phyloP scores from a whole-genome alignment of 1,284 basidiomycete species.

The Naganishia albida region DNA sequence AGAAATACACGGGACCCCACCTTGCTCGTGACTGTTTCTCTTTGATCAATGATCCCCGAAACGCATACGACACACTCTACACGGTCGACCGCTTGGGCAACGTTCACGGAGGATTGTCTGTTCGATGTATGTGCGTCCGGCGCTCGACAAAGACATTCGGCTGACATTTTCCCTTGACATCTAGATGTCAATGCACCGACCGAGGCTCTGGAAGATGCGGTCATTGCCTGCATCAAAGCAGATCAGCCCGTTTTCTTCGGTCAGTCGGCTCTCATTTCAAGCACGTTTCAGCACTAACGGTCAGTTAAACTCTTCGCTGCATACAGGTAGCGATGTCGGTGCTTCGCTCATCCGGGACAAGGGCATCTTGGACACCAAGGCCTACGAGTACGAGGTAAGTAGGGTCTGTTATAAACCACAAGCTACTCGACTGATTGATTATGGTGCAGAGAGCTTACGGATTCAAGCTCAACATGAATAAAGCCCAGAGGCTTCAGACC shows the following conservation, averaged over 20 bases:
- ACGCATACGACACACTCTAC: slow-evolving; percentile 79
- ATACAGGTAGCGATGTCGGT: slow-evolving; percentile 61
- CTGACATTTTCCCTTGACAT: slow-evolving; percentile 10
- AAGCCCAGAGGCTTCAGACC: slow-evolving; percentile 71
- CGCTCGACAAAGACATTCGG: background rate
- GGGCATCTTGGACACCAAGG: slow-evolving; percentile 82
- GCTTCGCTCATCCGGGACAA: slow-evolving; percentile 68
- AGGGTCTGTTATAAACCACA: background rate
- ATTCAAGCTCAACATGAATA: slow-evolving; percentile 64
- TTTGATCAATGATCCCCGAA: slow-evolving; percentile 91
- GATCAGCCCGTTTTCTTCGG: slow-evolving; percentile 93
- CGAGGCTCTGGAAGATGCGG: slow-evolving; percentile 73
- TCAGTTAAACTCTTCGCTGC: slow-evolving; percentile 34
- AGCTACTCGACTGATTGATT: too few relatives aligned
- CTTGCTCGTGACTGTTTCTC: slow-evolving; percentile 70
- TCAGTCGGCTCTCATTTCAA: slow-evolving; percentile 57
- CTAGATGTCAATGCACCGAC: slow-evolving; percentile 86
- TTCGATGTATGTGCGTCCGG: slow-evolving; percentile 68
- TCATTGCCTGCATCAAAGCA: slow-evolving; percentile 82
- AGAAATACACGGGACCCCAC: slow-evolving; percentile 54
- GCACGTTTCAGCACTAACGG: slow-evolving; percentile 48
- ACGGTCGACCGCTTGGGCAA: slow-evolving; percentile 91
- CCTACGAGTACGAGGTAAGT: slow-evolving; percentile 77
- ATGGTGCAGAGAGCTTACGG: slow-evolving; percentile 60
- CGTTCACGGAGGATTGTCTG: slow-evolving; percentile 78